Base-by-base conservation (phyloP, 2,329 filamentous ascomycete species). In the Fusarium secorum region DNA sequence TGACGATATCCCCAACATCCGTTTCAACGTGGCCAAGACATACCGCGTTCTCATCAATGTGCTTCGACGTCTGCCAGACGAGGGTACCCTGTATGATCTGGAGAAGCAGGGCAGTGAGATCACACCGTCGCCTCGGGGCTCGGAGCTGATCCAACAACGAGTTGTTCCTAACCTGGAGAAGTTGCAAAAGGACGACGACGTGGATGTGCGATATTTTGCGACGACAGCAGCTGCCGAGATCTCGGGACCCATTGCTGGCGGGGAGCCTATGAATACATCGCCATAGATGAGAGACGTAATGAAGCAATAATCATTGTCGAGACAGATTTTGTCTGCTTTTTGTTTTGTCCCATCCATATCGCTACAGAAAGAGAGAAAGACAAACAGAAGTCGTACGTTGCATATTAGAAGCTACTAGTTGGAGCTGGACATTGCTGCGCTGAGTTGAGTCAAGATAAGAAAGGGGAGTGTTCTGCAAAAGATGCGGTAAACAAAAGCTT, bases 1-100 rank as follows among this genome's bases (percentile, higher is more conserved):
- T 48, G 96, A 99, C 79, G 94, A 97, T 46, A 99, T 99, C 70
- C 96, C 96, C 74, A 99, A 99, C 84, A 99, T 99, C 80, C 94
- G 96, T 55, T 99, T 99, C 88, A 99, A 99, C 82, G 96, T 99
- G 51, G 96, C 96, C 75, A 99, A 99, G 86, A 98, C 96, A 49
- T 99, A 98, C 79, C 90, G 90, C 26, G 91, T 96, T 55, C 85
- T 99, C 64, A 94, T 98, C 77, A 91, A 93, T 75, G 94, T 95
- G n/a, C 87, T 99, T 78, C 94, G 95, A 82, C 92, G 94, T 75
- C 87, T 99, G 60, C 95, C 96, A 5, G 93, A 95, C 59, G 88
- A 96, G 78, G 94, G 94, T 68, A 98, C 95, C 18, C 86, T 98
- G 69, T 90, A 92, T 79, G 90, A 93, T 56, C 83, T 97, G 65